Evolutionary conservation across 2,329 filamentous ascomycete genomes (phyloP).

Genomic region (Colletotrichum endophyticum): DNA sequence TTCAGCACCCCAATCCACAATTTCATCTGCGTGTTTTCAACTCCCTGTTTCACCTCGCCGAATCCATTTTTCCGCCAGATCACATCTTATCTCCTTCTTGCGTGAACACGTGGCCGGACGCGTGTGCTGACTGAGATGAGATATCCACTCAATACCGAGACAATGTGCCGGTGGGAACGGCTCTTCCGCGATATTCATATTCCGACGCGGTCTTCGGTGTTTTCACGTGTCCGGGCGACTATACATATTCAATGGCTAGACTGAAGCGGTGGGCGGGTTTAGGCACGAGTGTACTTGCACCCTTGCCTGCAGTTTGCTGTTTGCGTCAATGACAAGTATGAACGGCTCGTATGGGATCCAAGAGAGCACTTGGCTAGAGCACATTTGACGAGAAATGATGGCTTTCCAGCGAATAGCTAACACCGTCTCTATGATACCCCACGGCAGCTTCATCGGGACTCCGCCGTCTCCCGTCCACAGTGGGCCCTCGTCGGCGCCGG

Average conservation of each 20-base stretch:
- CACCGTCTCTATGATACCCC: not conserved
- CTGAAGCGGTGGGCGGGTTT: not conserved
- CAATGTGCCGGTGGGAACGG: not conserved
- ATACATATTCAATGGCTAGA: not conserved
- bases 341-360: too few relatives aligned
- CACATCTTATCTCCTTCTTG: not conserved
- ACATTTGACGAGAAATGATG: not conserved
- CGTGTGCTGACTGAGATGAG: not conserved
- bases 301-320: not conserved
- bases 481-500: not conserved
- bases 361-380: not conserved
- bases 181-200: not conserved
- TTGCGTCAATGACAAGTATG: not conserved
- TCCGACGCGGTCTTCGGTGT: not conserved
- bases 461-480: not conserved
- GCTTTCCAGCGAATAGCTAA: not conserved
- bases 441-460: not conserved
- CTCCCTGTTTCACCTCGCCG: slow-evolving; percentile 2
- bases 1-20: slow-evolving; percentile 2
- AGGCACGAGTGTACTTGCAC: not conserved
- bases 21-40: not conserved
- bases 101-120: slow-evolving; percentile 16
- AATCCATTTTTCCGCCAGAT: not conserved
- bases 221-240: not conserved
- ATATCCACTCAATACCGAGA: not conserved